A percentile compares a stretch with the other conserved stretches of the same genome.
phyloP scores from a whole-genome alignment of 1,139 yeast species.

The Arxiozyma telluris region DNA sequence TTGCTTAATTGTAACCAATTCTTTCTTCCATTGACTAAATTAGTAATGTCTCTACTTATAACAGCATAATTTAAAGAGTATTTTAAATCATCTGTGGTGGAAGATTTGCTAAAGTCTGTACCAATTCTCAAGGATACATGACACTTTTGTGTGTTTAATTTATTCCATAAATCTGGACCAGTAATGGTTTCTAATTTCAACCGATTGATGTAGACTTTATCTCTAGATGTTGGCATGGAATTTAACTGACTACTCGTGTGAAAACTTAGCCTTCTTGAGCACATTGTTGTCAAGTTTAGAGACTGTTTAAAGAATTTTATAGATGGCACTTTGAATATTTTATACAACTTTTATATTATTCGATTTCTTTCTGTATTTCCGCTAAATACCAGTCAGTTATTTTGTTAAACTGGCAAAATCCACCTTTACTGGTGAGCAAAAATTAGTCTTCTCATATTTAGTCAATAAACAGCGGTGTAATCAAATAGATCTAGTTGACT shows the following conservation, averaged over 20 bases:
- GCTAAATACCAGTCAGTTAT: not conserved
- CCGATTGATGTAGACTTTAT: slow-evolving; percentile 49
- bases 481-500: not conserved
- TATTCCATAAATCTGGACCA: slow-evolving; percentile 72
- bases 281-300: not conserved
- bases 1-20: slow-evolving; percentile 46
- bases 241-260: not conserved
- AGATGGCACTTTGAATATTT: not conserved
- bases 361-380: not conserved
- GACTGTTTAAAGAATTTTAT: not conserved
- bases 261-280: not conserved
- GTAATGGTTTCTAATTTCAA: slow-evolving; percentile 55
- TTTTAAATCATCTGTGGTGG: slow-evolving; percentile 65
- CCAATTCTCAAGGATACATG: slow-evolving; percentile 48
- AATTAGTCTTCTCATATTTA: too few relatives aligned
- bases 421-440: not conserved
- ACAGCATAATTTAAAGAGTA: slow-evolving; percentile 85
- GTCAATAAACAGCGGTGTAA: too few relatives aligned
- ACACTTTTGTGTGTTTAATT: slow-evolving; percentile 63
- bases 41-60: slow-evolving; percentile 45
- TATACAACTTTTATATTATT: not conserved
- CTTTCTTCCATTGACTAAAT: slow-evolving; percentile 11
- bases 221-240: slow-evolving; percentile 22
- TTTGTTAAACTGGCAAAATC: too few relatives aligned
- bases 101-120: slow-evolving; percentile 65